Base-by-base conservation (phyloP, 129 eudicot species). In the Lactuca sativa region DNA sequence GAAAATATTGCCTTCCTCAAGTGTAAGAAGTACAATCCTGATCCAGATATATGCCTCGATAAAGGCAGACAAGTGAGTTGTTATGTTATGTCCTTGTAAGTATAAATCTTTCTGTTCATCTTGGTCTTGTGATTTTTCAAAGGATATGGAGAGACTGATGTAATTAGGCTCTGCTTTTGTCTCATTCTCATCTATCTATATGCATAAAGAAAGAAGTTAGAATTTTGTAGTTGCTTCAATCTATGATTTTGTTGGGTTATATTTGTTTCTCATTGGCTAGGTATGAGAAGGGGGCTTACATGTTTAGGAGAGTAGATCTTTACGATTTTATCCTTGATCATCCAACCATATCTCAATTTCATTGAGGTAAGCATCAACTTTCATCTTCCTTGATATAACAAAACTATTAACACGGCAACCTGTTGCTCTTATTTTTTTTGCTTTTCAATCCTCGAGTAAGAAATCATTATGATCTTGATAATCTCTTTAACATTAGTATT, bases 231-330 rank as follows among this genome's bases (percentile, higher is more conserved):
- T 21, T 21, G 21, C 21, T 21, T 21, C 21, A 21, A 21, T 21
- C 21, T 21, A 21, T 74, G 18, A 8, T 44, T 4, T 56, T 55
- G 6, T 7, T 69, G 72, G 12, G 41, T 9, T 69, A 62, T 44
- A 31, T 21, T 11, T 53, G 56, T 69, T 33, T 57, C 34, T 47
- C 33, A 9, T 56, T 13, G 37, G 18, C 40, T 77, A 95, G 99
- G 70, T 54, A 86, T 49, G 80, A 90, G 86, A 95, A 95, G 74
- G 99, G 99, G 61, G 99, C 99, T 34, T 95, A 90, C 86, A 95
- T 95, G 97, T 95, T 95, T 77, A 97, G 99, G 41, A 85, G 97
- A 59, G 95, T 86, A 16, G 99, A 95, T 78, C 82, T 85, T 48
- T 95, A 97, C 69, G 97, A 21, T 21, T 90, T 90, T 40, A 77